Conservation (phyloP, 768 basidiomycete species). For the Agrocybe praecox region DNA sequence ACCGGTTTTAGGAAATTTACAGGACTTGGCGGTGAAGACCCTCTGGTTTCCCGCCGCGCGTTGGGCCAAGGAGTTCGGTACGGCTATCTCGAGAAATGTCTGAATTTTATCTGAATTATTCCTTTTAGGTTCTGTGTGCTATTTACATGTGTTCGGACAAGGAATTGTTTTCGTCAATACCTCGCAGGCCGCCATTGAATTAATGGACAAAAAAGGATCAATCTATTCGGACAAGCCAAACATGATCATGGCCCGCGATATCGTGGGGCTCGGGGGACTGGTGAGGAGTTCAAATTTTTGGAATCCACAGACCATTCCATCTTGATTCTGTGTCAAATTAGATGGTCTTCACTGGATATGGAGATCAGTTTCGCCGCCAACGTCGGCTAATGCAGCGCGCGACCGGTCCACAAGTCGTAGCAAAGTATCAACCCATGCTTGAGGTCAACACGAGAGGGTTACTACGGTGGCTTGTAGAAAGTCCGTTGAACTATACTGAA, state of each 20-base stretch:
- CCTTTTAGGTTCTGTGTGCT: neutral
- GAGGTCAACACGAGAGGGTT: conserved; percentile 23
- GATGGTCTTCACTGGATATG: neutral
- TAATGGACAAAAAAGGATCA: conserved; percentile 47
- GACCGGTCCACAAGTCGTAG: conserved; percentile 19
- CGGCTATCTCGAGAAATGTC: neutral
- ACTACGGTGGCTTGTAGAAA: conserved; percentile 20
- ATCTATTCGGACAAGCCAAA: conserved; percentile 44
- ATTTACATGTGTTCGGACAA: neutral
- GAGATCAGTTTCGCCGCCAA: neutral
- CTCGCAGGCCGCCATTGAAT: conserved; percentile 33
- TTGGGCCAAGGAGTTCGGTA: neutral
- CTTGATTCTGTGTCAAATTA: neutral
- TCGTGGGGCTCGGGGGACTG: conserved; percentile 2
- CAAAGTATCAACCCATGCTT: conserved; percentile 20
- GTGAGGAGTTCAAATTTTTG: neutral
- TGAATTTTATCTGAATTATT: neutral
- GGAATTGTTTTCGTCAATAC: conserved; percentile 25
- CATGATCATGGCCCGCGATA: conserved; percentile 14
- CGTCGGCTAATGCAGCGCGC: conserved; percentile 24
- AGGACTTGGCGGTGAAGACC: neutral
- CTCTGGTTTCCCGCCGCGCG: neutral
- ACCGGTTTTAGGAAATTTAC: neutral
- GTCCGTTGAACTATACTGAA: conserved; percentile 20
- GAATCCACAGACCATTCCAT: neutral